Conservation (phyloP, 176 grass and related monocot genomes). For the Eragrostis nindensis region DNA sequence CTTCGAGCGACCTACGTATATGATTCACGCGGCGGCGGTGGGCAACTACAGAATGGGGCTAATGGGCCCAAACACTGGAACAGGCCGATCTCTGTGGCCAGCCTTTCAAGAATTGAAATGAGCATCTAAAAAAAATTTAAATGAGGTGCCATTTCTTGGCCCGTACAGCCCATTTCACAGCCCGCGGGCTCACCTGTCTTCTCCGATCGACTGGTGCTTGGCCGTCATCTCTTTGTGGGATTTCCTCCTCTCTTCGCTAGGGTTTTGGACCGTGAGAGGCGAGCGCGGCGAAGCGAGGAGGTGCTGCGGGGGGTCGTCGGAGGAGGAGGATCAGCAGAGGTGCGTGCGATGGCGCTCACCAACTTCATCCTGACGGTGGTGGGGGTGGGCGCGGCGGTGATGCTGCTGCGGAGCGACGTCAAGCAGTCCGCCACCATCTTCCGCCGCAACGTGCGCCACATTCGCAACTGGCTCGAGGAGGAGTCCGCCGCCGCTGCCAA, state of each 20-base stretch:
- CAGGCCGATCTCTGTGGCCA: neutral
- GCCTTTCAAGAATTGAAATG: neutral
- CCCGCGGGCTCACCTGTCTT: neutral
- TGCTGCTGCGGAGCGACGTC: slow-evolving; percentile 84
- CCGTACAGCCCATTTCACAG: neutral
- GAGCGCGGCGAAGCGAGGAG: neutral
- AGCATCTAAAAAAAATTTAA: too few relatives aligned
- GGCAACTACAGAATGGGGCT: too few relatives aligned
- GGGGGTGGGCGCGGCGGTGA: slow-evolving; percentile 76
- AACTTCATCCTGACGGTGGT: slow-evolving; percentile 95
- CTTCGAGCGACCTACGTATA: too few relatives aligned
- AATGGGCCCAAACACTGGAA: neutral
- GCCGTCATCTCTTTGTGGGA: neutral
- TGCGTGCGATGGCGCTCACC: slow-evolving; percentile 66
- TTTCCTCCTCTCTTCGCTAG: neutral
- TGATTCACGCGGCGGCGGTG: too few relatives aligned
- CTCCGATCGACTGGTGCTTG: neutral
- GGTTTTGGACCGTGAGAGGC: slow-evolving; percentile 15
- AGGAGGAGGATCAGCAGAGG: neutral
- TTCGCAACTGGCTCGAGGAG: slow-evolving; percentile 88
- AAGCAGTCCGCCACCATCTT: slow-evolving; percentile 81
- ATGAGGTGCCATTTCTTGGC: neutral
- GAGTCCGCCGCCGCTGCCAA: slow-evolving; percentile 75
- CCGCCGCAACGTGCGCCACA: slow-evolving; percentile 86
- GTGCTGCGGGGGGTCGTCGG: neutral